Evolutionary conservation across 208 protist genomes (phyloP).

Genomic region (Leishmania major): DNA sequence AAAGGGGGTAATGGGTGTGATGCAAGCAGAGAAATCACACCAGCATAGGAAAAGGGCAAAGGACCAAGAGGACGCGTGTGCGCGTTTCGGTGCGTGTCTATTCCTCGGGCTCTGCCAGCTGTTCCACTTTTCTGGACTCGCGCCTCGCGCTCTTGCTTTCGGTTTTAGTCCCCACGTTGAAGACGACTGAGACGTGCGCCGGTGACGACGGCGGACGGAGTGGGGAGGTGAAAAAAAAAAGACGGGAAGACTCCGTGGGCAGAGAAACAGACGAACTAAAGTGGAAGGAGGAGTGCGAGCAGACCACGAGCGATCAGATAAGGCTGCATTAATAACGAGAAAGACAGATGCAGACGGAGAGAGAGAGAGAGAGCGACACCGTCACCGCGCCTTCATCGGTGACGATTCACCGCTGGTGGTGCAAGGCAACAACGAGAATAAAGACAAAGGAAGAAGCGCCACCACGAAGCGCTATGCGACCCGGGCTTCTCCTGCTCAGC

Average conservation of each 20-base stretch:
- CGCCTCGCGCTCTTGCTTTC: background rate
- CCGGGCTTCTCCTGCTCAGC: background rate
- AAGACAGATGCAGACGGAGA: background rate
- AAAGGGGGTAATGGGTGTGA: background rate
- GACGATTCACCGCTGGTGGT: background rate
- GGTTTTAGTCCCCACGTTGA: background rate
- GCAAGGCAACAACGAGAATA: slow-evolving; percentile 7
- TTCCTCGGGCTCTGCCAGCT: no score
- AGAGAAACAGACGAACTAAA: background rate
- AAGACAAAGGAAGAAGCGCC: background rate
- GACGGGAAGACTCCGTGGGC: background rate
- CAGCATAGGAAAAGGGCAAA: background rate
- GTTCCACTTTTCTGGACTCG: background rate
- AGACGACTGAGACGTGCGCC: background rate
- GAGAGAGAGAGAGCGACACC: background rate
- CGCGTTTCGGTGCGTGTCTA: background rate
- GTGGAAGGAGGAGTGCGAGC: background rate
- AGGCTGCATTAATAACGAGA: background rate
- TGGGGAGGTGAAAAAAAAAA: background rate
- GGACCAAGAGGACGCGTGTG: background rate
- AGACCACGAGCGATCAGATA: background rate
- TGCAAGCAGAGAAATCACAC: background rate
- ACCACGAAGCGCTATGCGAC: background rate
- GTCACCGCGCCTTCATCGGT: background rate
- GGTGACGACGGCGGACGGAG: background rate